These are phyloP conservation scores for Tetragonia tetragonoides DNA, from an alignment of 148 eudicot species.

Conservation along the genomic window DNA sequence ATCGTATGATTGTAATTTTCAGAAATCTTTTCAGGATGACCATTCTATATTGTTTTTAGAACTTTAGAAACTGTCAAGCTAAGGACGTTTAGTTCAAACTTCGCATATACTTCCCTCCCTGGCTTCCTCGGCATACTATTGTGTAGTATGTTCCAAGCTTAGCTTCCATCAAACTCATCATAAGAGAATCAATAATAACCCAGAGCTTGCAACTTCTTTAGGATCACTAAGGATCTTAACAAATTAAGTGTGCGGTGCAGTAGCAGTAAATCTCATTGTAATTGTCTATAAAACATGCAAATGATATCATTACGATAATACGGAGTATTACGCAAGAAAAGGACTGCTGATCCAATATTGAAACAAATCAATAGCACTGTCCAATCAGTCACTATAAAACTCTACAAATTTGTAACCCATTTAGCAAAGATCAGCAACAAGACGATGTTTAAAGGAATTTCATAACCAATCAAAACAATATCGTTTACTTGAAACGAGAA, in stretches of 20 bases:
- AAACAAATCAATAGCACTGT: no score
- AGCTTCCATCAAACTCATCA: not conserved
- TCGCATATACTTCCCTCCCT: not conserved
- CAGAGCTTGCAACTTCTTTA: not conserved
- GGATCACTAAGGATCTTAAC: not conserved
- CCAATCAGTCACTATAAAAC: not conserved
- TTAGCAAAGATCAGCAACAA: not conserved
- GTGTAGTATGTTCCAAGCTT: not conserved
- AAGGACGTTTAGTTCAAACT: not conserved
- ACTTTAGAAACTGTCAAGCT: not conserved
- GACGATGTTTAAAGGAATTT: not conserved
- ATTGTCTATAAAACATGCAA: no score
- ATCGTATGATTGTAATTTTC: not conserved
- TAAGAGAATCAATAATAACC: not conserved
- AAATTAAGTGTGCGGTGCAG: not conserved
- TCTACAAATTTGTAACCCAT: not conserved
- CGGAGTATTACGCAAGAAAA: no score
- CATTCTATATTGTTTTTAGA: no score
- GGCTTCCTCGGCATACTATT: not conserved
- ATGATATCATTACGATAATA: no score
- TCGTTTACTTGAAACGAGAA: not conserved
- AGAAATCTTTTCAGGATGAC: not conserved
- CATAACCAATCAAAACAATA: not conserved
- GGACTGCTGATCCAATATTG: no score
- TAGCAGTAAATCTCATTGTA: no score